Base-by-base conservation (phyloP, 1,284 basidiomycete genomes). In the Fomitiporia mediterranea region DNA sequence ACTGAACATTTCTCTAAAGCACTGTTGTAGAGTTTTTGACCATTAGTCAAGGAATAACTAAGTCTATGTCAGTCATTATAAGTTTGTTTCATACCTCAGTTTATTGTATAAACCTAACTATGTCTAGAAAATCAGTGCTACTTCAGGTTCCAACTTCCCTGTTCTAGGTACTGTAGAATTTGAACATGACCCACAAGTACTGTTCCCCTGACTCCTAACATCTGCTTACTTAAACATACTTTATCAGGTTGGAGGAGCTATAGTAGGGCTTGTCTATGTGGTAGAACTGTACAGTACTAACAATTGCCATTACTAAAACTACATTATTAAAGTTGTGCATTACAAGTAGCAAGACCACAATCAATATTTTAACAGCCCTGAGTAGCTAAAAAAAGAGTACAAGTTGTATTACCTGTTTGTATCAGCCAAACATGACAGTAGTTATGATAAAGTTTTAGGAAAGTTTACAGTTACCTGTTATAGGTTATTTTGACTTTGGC, bases 381-480 rank as follows among this genome's bases (percentile, higher is more conserved):
- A 23, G 42, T 19, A 43, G 27, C 42, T 43, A 9, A 15, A 23
- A 9, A 23, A 17, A 28, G 44, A 46, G 19, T 46, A 46, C 44
- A 30, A 46, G 44, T 13, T 28, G 30, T 46, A 46, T 28, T 46
- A 46, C 28, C 44, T 46, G 44, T 28, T 46, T 30, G 44, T 28
- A 30, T 28, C 30, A 46, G 44, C 44, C n/a, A 46, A 30, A 46
- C 44, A 28, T 46, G 25, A 23, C 30, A n/a, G 44, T 46, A 46
- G n/a, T 17, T 30, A 28, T 28, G n/a, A 46, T 9, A 13, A 46
- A 23, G 15, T 46, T 30, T 11, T 46, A 13, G 44, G 30, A 28
- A 46, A 46, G 30, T 46, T 46, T 28, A n/a, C 44, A 17, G 25
- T 28, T 9, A 46, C 44, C 9, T 46, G 44, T n/a, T 46, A 46